A percentile compares a stretch with the other conserved stretches of the same genome.
Conservation (phyloP, 2,329 filamentous ascomycete genomes). For the Diplodia mutila region DNA sequence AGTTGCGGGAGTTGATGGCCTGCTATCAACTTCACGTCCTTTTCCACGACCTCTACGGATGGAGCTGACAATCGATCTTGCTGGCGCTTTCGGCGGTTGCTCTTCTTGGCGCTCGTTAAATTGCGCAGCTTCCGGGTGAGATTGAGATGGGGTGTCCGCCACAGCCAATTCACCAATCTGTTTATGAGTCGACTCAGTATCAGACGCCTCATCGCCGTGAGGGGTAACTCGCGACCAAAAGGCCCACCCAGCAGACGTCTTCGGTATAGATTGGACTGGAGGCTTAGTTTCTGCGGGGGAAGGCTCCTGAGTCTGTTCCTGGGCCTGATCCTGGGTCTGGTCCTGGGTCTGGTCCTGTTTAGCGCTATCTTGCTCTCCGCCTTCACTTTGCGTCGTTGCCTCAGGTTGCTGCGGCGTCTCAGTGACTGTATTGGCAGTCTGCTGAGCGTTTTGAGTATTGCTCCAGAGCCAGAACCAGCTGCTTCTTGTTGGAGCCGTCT, state of each 20-base stretch:
- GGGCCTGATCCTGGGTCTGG: neutral
- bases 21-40: constrained; percentile 42
- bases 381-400: neutral
- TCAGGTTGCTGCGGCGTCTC: neutral
- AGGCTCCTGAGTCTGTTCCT: neutral
- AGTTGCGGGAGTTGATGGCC: constrained; percentile 35
- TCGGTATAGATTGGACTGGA: constrained; percentile 42
- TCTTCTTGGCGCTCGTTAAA: constrained; percentile 49
- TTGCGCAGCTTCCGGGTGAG: constrained; percentile 55
- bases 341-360: neutral
- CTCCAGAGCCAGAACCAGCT: constrained; percentile 58
- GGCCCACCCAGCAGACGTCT: constrained; percentile 70
- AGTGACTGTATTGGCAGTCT: constrained; percentile 28
- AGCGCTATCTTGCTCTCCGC: neutral
- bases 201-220: constrained; percentile 57
- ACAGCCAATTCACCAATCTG: constrained; percentile 57
- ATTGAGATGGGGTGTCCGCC: constrained; percentile 55
- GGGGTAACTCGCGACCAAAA: constrained; percentile 72
- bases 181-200: constrained; percentile 61
- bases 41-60: constrained; percentile 31
- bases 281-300: constrained; percentile 27
- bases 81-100: constrained; percentile 30
- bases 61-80: constrained; percentile 29
- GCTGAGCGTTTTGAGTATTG: constrained; percentile 48
- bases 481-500: constrained; percentile 35